Evolutionary conservation across 768 basidiomycete genomes (phyloP).

Genomic region (Termitomyces sp.): DNA sequence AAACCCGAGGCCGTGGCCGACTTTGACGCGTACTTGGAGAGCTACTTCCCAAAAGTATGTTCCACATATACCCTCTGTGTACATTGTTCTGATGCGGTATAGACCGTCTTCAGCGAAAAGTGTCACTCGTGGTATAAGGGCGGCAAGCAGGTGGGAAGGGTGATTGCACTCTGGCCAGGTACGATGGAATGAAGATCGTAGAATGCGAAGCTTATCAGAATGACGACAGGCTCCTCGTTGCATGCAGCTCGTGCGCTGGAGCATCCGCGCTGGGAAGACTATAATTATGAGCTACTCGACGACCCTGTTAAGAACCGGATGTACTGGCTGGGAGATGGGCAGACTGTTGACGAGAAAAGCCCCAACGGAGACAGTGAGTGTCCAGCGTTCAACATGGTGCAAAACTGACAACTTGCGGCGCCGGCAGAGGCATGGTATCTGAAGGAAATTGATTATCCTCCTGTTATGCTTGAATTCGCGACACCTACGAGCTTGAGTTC

Average conservation of each 20-base stretch:
- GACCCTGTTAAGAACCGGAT: conserved; percentile 37
- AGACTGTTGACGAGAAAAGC: conserved; percentile 43
- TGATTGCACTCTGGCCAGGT: conserved; percentile 60
- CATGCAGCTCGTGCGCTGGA: conserved; percentile 44
- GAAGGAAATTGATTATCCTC: conserved; percentile 39
- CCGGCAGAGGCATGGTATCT: conserved; percentile 46
- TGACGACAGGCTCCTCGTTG: conserved; percentile 38
- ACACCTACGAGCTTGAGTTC: neutral
- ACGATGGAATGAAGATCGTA: conserved; percentile 2
- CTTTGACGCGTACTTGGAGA: conserved; percentile 56
- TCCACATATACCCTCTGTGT: neutral
- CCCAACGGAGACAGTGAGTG: conserved; percentile 25
- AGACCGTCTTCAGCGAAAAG: conserved; percentile 55
- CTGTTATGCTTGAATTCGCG: conserved; percentile 23
- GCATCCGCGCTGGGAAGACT: conserved; percentile 65
- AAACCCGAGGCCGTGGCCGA: conserved; percentile 55
- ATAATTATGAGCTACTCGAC: conserved; percentile 42
- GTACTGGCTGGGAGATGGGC: conserved; percentile 58
- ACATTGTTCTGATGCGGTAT: neutral
- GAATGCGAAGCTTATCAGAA: neutral
- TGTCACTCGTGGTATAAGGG: conserved; percentile 64
- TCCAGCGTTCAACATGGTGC: neutral
- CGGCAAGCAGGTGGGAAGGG: conserved; percentile 51
- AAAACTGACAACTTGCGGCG: neutral
- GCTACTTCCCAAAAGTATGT: conserved; percentile 40